phyloP scores from a whole-genome alignment of 2,329 filamentous ascomycete species.

The Penicillium janthinellum region DNA sequence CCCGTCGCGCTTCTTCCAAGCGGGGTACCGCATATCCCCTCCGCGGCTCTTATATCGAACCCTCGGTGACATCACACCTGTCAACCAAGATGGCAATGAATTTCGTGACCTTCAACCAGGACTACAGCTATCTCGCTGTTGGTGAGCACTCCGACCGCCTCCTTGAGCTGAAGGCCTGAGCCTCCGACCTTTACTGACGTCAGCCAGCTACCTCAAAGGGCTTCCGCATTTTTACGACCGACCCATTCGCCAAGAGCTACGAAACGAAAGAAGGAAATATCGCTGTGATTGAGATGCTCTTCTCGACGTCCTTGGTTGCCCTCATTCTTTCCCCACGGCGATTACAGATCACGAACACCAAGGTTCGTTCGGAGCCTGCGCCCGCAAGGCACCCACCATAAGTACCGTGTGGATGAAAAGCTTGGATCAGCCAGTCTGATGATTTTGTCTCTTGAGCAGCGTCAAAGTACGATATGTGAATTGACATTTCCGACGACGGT shows the following conservation, averaged over 20 bases:
- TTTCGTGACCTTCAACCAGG: constrained; percentile 99
- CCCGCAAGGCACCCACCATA: constrained; percentile 8
- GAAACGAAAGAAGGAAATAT: constrained; percentile 95
- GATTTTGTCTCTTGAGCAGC: constrained; percentile 42
- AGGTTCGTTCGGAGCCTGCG: constrained; percentile 58
- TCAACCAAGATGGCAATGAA: constrained; percentile 73
- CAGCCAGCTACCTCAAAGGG: constrained; percentile 80
- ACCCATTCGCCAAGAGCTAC: constrained; percentile 93
- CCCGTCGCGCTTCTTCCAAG: constrained; percentile 16
- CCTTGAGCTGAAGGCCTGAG: background rate
- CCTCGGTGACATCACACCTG: constrained; percentile 5
- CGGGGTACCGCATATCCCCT: constrained; percentile 22
- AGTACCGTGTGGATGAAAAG: constrained; percentile 1
- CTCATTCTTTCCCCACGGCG: constrained; percentile 89
- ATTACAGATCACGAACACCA: constrained; percentile 95
- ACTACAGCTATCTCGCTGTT: constrained; percentile 95
- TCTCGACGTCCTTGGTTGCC: constrained; percentile 94
- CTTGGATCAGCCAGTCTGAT: constrained; percentile 9
- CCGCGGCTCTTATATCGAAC: constrained; percentile 21
- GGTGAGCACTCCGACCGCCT: constrained; percentile 56
- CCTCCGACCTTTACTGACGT: constrained; percentile 16
- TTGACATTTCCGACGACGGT: constrained; percentile 98
- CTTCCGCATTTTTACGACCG: constrained; percentile 95
- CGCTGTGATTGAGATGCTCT: constrained; percentile 96
- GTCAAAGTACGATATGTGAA: constrained; percentile 89